Evolutionary conservation across 2,329 filamentous ascomycete genomes (phyloP), one percentile per base, ranked within the genome.

Genomic region (Apiospora arundinis): DNA sequence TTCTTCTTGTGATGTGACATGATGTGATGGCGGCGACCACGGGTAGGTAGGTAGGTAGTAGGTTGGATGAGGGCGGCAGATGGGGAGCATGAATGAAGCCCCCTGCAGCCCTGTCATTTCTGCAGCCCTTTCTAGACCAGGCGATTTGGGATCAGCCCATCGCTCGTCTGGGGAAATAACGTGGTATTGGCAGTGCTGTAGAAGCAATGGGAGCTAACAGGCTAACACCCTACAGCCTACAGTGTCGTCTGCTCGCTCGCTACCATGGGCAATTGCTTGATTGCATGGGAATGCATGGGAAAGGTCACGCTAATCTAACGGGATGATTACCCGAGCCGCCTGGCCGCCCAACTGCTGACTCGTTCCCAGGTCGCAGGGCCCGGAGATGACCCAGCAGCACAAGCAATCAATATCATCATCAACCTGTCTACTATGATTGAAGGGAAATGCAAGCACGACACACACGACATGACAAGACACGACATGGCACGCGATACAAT

Each of bases 281-380:
- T 63, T 63, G 56, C 56, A 23, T 40, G 56, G 52, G 32, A 60
- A 4, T 52, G 23, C 48, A 52, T 52, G 48, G 11, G 48, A 16
- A 16, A 60, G 52, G 28, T 8, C 18, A 23, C 56, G 56, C 56
- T 63, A 63, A 63, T 63, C 32, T 63, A n/a, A n/a, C 56, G 56
- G 56, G 32, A 40, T 40, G n/a, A 63, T 63, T 63, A 63, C 56
- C 56, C 56, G 56, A 63, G 56, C 56, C 56, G 56, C 56, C 56
- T 32, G 40, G 56, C 56, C 28, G 56, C 56, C 18, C 28, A 63
- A 40, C 56, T 48, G 18, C 45, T 63, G 52, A 60, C 32, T 63
- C 28, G 32, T 12, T 60, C 28, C 28, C 56, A 63, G 56, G 56
- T 37, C 32, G 32, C 56, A 63, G 56, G 56, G 56, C 32, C 32